phyloP scores from a whole-genome alignment of 768 basidiomycete genomes.

The Suillus paluster region DNA sequence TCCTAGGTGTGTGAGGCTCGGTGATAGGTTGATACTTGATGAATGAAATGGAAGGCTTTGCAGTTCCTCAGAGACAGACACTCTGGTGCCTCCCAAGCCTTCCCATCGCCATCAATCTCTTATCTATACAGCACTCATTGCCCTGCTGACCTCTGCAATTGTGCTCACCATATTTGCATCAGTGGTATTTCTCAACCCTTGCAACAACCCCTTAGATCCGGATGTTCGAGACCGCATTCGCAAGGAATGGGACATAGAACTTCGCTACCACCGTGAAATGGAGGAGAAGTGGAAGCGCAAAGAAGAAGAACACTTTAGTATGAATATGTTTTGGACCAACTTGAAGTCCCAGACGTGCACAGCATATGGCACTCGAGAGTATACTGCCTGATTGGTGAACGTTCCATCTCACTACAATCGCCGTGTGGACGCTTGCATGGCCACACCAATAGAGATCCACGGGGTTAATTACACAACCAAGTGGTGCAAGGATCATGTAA shows the following conservation, averaged over 20 bases:
- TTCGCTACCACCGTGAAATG: slow-evolving; percentile 17
- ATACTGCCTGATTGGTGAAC: slow-evolving; percentile 33
- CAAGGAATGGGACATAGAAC: slow-evolving; percentile 22
- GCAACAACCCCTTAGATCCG: slow-evolving; percentile 24
- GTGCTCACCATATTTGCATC: background rate
- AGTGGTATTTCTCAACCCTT: slow-evolving; percentile 19
- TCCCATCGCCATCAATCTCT: no score
- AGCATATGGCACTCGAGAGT: slow-evolving; percentile 32
- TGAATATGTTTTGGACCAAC: slow-evolving; percentile 27
- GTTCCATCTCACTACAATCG: slow-evolving; percentile 25
- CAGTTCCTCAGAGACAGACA: background rate
- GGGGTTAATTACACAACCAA: slow-evolving; percentile 20
- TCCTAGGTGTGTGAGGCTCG: background rate
- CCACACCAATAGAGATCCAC: slow-evolving; percentile 27
- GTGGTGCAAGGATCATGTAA: slow-evolving; percentile 27
- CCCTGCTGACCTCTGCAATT: background rate
- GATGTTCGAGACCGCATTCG: slow-evolving; percentile 24
- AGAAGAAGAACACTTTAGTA: slow-evolving; percentile 24
- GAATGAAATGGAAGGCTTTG: no score
- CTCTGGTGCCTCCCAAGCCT: background rate
- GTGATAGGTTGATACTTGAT: background rate
- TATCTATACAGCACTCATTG: background rate
- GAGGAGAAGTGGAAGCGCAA: slow-evolving; percentile 20
- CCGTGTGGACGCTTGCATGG: slow-evolving; percentile 26
- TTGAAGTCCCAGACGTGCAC: slow-evolving; percentile 27